phyloP scores from a whole-genome alignment of 345 rosid species.

The Eucalyptus decipiens region DNA sequence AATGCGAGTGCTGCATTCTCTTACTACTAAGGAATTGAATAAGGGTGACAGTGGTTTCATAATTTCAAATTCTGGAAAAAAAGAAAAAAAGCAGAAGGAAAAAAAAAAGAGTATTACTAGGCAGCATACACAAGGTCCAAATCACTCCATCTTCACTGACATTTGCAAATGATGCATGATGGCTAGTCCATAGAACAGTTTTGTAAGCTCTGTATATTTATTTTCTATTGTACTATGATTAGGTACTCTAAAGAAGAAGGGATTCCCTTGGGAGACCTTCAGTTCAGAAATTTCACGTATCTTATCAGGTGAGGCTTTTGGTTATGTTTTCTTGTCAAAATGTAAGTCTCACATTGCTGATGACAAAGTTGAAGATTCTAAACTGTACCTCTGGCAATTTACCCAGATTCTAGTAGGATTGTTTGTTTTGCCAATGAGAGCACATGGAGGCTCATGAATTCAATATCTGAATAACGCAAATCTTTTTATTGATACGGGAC shows the following conservation, averaged over 20 bases:
- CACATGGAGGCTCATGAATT: not conserved
- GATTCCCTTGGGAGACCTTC: slow-evolving; percentile 38
- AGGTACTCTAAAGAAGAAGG: slow-evolving; percentile 97
- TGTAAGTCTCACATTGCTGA: not conserved
- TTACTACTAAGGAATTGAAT: not conserved
- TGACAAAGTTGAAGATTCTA: not conserved
- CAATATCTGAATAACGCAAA: not conserved
- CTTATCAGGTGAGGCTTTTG: slow-evolving; percentile 49
- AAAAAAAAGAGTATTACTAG: not conserved
- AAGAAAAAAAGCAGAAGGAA: too few species aligned
- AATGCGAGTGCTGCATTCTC: not conserved
- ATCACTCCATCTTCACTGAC: not conserved
- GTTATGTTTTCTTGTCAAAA: not conserved
- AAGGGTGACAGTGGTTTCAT: not conserved
- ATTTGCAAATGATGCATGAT: not conserved
- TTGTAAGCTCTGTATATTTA: not conserved
- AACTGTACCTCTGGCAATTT: not conserved
- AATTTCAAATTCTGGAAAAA: not conserved
- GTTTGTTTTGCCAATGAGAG: not conserved
- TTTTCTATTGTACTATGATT: not conserved
- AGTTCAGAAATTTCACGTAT: slow-evolving; percentile 57
- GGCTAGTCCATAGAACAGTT: not conserved
- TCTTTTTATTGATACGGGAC: not conserved
- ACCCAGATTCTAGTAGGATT: not conserved
- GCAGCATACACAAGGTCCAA: not conserved